phyloP scores from a whole-genome alignment of 108 stramenopile genomes.

The Epipyxis sp. region DNA sequence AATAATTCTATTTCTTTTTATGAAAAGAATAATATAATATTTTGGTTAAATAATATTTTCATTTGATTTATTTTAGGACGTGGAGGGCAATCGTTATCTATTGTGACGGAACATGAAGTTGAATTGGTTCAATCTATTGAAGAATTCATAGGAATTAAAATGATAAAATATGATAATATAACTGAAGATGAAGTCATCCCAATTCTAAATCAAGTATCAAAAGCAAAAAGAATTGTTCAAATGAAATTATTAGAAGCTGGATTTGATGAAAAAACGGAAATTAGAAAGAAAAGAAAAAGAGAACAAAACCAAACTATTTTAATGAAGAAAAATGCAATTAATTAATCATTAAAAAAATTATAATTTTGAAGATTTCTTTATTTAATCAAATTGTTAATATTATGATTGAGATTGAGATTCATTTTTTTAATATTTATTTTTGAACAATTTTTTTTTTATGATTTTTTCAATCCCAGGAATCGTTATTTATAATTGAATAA shows the following conservation, averaged over 20 bases:
- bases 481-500: too few relatives aligned
- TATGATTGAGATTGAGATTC: too few relatives aligned
- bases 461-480: too few relatives aligned
- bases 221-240: conserved; percentile 46
- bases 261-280: conserved; percentile 2
- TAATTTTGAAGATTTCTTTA: too few relatives aligned
- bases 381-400: too few relatives aligned
- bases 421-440: too few relatives aligned
- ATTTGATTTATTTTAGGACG: too few relatives aligned
- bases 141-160: conserved; percentile 32
- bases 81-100: conserved; percentile 33
- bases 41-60: too few relatives aligned
- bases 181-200: conserved; percentile 49
- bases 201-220: conserved; percentile 54
- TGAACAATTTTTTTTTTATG: too few relatives aligned
- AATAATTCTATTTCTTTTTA: too few relatives aligned
- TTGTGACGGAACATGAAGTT: conserved; percentile 58
- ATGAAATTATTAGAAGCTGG: conserved; percentile 20
- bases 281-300: neutral
- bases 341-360: too few relatives aligned
- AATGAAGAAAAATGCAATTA: neutral
- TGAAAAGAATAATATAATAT: too few relatives aligned
- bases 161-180: conserved; percentile 41
- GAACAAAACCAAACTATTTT: neutral
- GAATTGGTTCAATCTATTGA: conserved; percentile 55